These are phyloP conservation scores for Hibiscus tridactylites DNA, from an alignment of 345 rosid species.

Conservation along the genomic window DNA sequence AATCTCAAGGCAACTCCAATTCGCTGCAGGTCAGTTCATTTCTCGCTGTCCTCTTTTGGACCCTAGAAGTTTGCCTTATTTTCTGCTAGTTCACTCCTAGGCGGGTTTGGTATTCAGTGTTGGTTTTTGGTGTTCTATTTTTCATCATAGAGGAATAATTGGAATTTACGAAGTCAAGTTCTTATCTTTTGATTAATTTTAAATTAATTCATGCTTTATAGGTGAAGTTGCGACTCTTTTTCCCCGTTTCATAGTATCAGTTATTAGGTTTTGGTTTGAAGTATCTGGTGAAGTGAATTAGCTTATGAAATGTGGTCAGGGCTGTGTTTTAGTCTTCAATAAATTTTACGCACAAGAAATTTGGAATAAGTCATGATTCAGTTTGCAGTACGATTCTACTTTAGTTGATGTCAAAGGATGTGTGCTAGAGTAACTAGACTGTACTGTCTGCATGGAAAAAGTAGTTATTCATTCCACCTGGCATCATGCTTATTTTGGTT, in stretches of 20 bases:
- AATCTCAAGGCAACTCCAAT: constrained; percentile 61
- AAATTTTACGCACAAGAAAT: neutral
- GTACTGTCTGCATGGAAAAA: neutral
- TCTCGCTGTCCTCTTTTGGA: constrained; percentile 11
- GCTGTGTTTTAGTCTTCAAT: neutral
- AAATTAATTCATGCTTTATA: neutral
- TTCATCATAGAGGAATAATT: neutral
- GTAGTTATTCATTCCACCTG: neutral
- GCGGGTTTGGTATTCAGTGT: neutral
- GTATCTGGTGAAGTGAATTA: neutral
- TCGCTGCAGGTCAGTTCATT: constrained; percentile 75
- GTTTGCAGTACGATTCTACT: neutral
- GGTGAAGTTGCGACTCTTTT: neutral
- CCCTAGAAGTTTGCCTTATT: constrained; percentile 18
- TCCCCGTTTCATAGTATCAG: neutral
- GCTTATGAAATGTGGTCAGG: neutral
- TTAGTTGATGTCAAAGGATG: neutral
- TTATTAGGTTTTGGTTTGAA: neutral
- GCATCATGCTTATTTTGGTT: neutral
- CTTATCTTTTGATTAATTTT: neutral
- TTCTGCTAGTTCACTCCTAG: constrained; percentile 1
- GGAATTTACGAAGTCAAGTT: neutral
- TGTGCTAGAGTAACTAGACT: neutral
- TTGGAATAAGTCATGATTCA: neutral
- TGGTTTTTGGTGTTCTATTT: neutral